These are phyloP conservation scores for Fusarium ambrosium DNA, from an alignment of 2,329 filamentous ascomycete species.

Conservation along the genomic window DNA sequence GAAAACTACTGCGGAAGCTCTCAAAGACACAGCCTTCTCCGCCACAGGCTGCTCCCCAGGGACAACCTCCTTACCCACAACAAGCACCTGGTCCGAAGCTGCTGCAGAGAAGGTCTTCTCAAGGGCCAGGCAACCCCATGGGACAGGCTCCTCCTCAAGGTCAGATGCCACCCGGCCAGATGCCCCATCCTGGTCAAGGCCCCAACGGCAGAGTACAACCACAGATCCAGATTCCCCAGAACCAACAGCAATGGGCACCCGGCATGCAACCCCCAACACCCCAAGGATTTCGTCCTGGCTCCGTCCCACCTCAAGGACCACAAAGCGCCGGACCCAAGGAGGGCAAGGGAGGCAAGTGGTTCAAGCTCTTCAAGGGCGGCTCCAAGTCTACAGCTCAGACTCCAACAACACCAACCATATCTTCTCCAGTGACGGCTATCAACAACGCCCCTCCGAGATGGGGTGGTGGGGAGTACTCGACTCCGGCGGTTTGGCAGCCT, in stretches of 20 bases:
- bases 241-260: conserved; percentile 32
- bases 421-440: conserved; percentile 23
- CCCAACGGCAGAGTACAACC: conserved; percentile 29
- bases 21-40: conserved; percentile 10
- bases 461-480: conserved; percentile 40
- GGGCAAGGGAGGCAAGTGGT: conserved; percentile 41
- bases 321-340: conserved; percentile 40
- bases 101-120: conserved; percentile 30
- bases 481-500: conserved; percentile 42
- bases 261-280: conserved; percentile 32
- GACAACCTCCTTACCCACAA: conserved; percentile 10
- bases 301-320: conserved; percentile 30
- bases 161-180: neutral
- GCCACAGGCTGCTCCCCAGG: conserved; percentile 7
- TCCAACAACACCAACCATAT: conserved; percentile 29
- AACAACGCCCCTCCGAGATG: conserved; percentile 23
- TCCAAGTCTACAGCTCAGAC: conserved; percentile 38
- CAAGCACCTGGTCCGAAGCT: conserved; percentile 15
- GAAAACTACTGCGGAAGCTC: neutral
- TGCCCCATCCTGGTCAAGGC: conserved; percentile 4
- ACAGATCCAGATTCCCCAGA: conserved; percentile 36
- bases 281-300: conserved; percentile 30
- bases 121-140: conserved; percentile 22
- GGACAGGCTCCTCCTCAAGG: conserved; percentile 21
- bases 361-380: conserved; percentile 45